Conservation (phyloP, 805 yeast species). For the Komagataella pastoris region DNA sequence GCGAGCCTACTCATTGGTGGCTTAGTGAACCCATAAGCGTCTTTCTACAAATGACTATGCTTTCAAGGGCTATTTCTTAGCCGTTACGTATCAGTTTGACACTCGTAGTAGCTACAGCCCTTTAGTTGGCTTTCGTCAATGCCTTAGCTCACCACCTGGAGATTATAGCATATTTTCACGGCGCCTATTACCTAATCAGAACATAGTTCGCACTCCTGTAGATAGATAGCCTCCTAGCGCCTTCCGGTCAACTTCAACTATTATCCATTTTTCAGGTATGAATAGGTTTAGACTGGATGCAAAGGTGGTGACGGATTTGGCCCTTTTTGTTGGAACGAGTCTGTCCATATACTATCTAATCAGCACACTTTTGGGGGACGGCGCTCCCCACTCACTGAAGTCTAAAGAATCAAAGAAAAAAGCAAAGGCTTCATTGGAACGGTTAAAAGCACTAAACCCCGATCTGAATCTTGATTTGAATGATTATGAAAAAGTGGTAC, state of each 20-base stretch:
- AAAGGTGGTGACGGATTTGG: constrained; percentile 15
- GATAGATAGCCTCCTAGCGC: not conserved
- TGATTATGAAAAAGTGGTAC: constrained; percentile 64
- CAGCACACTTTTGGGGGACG: constrained; percentile 13
- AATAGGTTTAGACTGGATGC: constrained; percentile 15
- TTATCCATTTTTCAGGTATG: constrained; percentile 5
- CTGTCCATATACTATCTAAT: constrained; percentile 38
- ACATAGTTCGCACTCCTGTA: not conserved
- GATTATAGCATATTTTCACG: not conserved
- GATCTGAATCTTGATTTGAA: constrained; percentile 38
- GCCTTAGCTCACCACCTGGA: not conserved
- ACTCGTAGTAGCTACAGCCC: constrained; percentile 4
- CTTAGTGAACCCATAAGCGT: not conserved
- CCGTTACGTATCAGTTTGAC: too few species aligned
- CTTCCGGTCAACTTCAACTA: not conserved
- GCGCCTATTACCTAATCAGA: not conserved
- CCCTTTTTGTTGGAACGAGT: constrained; percentile 30
- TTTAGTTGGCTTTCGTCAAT: too few species aligned
- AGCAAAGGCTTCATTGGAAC: constrained; percentile 43
- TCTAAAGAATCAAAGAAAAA: constrained; percentile 49
- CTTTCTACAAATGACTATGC: not conserved
- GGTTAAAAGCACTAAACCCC: constrained; percentile 49
- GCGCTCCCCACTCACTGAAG: constrained; percentile 21
- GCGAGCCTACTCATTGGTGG: not conserved
- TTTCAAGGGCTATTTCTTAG: too few species aligned